Evolutionary conservation across 2,329 filamentous ascomycete species (phyloP).

Genomic region (Myriosclerotinia duriaeana): DNA sequence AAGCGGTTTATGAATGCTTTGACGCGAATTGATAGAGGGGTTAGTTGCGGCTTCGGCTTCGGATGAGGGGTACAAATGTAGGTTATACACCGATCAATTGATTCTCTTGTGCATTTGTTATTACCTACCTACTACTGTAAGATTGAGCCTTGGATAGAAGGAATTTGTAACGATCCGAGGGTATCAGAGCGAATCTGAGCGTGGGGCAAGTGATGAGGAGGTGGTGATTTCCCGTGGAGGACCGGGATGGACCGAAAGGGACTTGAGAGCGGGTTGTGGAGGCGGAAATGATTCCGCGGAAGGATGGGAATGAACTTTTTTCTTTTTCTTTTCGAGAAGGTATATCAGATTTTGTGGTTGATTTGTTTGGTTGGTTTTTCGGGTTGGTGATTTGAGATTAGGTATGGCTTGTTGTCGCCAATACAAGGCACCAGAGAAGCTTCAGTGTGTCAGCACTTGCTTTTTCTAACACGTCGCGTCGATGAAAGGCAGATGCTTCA

Average conservation of each 20-base stretch:
- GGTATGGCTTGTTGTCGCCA: not conserved
- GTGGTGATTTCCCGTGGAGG: not conserved
- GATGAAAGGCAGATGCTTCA: not conserved
- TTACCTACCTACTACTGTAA: no score
- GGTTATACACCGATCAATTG: no score
- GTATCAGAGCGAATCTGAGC: not conserved
- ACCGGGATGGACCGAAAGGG: not conserved
- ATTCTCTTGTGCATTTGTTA: no score
- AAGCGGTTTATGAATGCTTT: not conserved
- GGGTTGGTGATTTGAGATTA: not conserved
- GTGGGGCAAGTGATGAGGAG: not conserved
- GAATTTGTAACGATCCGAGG: not conserved
- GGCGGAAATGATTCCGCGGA: constrained; percentile 11
- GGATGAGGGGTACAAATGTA: not conserved
- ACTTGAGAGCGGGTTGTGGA: not conserved
- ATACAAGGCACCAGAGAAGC: not conserved
- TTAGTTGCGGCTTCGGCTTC: not conserved
- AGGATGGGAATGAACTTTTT: not conserved
- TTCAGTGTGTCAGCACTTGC: not conserved
- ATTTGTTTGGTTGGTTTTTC: not conserved
- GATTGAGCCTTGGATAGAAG: not conserved
- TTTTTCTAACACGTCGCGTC: not conserved
- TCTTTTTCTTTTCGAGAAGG: not conserved
- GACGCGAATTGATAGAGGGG: not conserved
- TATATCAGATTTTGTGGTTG: no score